phyloP scores from a whole-genome alignment of 139 green algal genomes.

The Auxenochlorella protothecoides region DNA sequence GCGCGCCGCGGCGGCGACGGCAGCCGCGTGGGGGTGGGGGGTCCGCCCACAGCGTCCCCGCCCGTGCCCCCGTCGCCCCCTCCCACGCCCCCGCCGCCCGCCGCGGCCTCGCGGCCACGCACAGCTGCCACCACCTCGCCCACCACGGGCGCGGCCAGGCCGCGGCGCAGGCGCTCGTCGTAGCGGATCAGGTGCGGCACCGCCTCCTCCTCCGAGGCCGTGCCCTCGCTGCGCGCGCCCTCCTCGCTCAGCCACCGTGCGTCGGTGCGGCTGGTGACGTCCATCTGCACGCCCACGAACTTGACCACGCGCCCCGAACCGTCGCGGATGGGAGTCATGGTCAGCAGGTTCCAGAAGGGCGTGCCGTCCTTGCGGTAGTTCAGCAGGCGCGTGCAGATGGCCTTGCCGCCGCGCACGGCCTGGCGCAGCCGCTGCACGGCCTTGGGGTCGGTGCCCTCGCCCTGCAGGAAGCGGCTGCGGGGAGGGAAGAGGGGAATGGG shows the following conservation, averaged over 20 bases:
- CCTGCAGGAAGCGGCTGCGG: slow-evolving; percentile 92
- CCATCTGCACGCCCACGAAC: slow-evolving; percentile 86
- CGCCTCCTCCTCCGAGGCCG: slow-evolving; percentile 4
- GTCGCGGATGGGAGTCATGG: slow-evolving; percentile 87
- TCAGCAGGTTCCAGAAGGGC: slow-evolving; percentile 95
- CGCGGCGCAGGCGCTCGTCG: slow-evolving; percentile 64
- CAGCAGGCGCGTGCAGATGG: slow-evolving; percentile 65
- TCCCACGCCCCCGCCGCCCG: not conserved
- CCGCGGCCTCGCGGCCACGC: slow-evolving; percentile 12
- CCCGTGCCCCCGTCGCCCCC: slow-evolving; percentile 15
- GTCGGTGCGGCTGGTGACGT: slow-evolving; percentile 93
- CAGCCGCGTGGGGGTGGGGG: not conserved
- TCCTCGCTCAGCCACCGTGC: slow-evolving; percentile 10
- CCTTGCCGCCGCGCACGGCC: slow-evolving; percentile 52
- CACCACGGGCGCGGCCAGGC: slow-evolving; percentile 62
- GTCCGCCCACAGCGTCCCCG: slow-evolving; percentile 13
- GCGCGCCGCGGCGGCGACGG: not conserved
- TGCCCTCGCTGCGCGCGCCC: not conserved
- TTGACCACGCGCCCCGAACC: slow-evolving; percentile 75
- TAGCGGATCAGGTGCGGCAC: slow-evolving; percentile 80
- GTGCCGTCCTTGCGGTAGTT: slow-evolving; percentile 89
- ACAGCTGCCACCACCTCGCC: slow-evolving; percentile 67
- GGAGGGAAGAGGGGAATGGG: not conserved
- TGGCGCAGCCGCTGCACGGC: slow-evolving; percentile 71
- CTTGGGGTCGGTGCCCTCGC: slow-evolving; percentile 83